phyloP scores from a whole-genome alignment of 257 asterid species.

The Mentha longifolia region DNA sequence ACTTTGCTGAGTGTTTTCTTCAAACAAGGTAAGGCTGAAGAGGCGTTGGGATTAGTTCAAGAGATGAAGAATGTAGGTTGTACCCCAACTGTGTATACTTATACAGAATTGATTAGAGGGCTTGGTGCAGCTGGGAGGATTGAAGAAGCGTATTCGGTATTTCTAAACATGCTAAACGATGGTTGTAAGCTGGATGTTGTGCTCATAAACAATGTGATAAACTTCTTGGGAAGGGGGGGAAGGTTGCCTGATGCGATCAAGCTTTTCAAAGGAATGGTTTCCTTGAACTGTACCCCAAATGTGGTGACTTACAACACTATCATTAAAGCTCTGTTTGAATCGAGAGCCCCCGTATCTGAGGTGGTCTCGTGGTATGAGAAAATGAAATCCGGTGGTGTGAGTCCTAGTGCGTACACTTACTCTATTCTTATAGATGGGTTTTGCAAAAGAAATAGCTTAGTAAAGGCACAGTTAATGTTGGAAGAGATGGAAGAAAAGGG shows the following conservation, averaged over 20 bases:
- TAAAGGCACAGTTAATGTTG: constrained; percentile 71
- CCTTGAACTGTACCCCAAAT: constrained; percentile 67
- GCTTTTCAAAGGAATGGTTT: constrained; percentile 79
- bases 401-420: constrained; percentile 79
- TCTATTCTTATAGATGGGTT: constrained; percentile 87
- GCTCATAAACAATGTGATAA: constrained; percentile 75
- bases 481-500: constrained; percentile 99
- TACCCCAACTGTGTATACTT: constrained; percentile 76
- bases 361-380: constrained; percentile 67
- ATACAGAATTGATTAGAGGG: constrained; percentile 79
- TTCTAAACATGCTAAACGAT: constrained; percentile 60
- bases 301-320: constrained; percentile 88
- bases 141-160: constrained; percentile 76
- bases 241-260: constrained; percentile 68
- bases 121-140: constrained; percentile 77
- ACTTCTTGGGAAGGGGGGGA: constrained; percentile 69
- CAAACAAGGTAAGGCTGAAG: constrained; percentile 60
- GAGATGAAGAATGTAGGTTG: constrained; percentile 78
- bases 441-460: constrained; percentile 78
- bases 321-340: constrained; percentile 72
- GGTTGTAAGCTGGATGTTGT: constrained; percentile 87
- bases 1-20: constrained; percentile 64
- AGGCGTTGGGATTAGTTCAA: constrained; percentile 63
- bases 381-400: constrained; percentile 62
- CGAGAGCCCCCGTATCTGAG: constrained; percentile 65